These are phyloP conservation scores for Nigrospora oryzae DNA, from an alignment of 2,329 filamentous ascomycete species.

Conservation along the genomic window DNA sequence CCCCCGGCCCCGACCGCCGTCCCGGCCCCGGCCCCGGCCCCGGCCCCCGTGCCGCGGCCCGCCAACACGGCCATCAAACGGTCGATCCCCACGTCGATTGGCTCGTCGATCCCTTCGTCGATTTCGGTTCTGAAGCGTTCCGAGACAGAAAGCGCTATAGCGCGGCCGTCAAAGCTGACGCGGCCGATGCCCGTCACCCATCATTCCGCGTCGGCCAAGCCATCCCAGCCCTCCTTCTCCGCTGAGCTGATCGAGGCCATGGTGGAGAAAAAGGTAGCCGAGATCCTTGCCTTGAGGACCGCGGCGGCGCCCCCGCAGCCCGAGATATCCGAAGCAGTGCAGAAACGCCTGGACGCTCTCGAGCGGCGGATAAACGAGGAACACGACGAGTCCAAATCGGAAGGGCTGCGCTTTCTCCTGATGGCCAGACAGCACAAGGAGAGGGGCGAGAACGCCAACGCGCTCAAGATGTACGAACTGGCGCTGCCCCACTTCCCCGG, in stretches of 20 bases:
- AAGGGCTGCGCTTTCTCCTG: constrained; percentile 78
- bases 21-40: constrained; percentile 65
- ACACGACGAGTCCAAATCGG: constrained; percentile 65
- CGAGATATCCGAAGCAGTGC: constrained; percentile 67
- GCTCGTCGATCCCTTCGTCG: constrained; percentile 8
- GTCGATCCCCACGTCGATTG: constrained; percentile 1
- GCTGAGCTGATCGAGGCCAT: constrained; percentile 79
- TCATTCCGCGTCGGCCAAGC: constrained; percentile 12
- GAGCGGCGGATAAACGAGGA: constrained; percentile 76
- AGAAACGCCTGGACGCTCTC: constrained; percentile 71
- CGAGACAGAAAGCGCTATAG: no score
- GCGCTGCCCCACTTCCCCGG: constrained; percentile 80
- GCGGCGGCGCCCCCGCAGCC: constrained; percentile 38
- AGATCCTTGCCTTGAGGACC: constrained; percentile 74
- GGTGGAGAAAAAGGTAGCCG: constrained; percentile 84
- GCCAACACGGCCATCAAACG: constrained; percentile 7
- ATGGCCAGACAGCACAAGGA: constrained; percentile 89
- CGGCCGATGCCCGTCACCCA: constrained; percentile 22
- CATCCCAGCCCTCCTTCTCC: constrained; percentile 35
- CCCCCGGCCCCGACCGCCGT: constrained; percentile 22
- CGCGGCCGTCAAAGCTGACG: constrained; percentile 38
- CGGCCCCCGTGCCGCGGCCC: constrained; percentile 25
- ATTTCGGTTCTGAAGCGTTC: no score
- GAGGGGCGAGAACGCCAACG: constrained; percentile 67
- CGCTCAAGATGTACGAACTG: constrained; percentile 77